Evolutionary conservation across 768 basidiomycete species (phyloP).

Genomic region (Gelatoporia subvermispora): DNA sequence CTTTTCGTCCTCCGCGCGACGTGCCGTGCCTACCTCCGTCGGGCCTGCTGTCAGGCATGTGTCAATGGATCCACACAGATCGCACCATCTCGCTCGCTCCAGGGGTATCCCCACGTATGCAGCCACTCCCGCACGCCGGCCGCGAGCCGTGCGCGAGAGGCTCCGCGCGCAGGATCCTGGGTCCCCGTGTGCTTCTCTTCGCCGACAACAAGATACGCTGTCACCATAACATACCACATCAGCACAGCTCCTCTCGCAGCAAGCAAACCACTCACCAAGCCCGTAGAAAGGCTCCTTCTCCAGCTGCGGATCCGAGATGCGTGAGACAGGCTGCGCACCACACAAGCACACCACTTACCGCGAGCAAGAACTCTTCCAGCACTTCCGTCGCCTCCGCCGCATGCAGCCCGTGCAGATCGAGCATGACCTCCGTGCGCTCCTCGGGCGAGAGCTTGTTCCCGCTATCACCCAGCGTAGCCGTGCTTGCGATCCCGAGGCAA

Average conservation of each 20-base stretch:
- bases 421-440: slow-evolving; percentile 82
- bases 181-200: slow-evolving; percentile 95
- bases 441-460: slow-evolving; percentile 66
- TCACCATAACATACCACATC: neutral
- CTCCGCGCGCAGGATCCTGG: slow-evolving; percentile 78
- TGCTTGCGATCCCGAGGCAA: slow-evolving; percentile 76
- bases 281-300: slow-evolving; percentile 88
- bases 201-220: slow-evolving; percentile 87
- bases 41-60: slow-evolving; percentile 36
- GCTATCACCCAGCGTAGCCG: slow-evolving; percentile 31
- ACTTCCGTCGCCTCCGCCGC: slow-evolving; percentile 91
- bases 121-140: slow-evolving; percentile 88
- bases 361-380: slow-evolving; percentile 80
- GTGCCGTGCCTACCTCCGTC: neutral
- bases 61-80: slow-evolving; percentile 86
- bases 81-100: slow-evolving; percentile 89
- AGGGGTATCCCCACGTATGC: slow-evolving; percentile 93
- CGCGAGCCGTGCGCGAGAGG: slow-evolving; percentile 78
- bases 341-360: slow-evolving; percentile 49
- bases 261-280: slow-evolving; percentile 49
- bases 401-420: slow-evolving; percentile 93
- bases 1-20: neutral
- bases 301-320: slow-evolving; percentile 40
- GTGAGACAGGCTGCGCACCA: neutral
- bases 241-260: neutral